Evolutionary conservation across 2,329 filamentous ascomycete genomes (phyloP).

Genomic region (Ampelomyces quisqualis): DNA sequence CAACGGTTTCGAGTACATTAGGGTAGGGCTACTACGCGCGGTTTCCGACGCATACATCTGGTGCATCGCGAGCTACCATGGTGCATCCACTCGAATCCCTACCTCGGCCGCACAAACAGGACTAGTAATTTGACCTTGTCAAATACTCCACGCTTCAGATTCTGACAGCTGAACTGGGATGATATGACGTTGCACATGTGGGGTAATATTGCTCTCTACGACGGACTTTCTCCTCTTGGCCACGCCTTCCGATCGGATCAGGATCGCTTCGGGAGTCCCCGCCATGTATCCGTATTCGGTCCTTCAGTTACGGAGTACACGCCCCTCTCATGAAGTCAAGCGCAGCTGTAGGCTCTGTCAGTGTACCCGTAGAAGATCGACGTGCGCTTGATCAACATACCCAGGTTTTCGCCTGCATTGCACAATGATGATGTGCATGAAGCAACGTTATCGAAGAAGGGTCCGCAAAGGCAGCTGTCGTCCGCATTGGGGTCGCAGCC

Average conservation of each 20-base stretch:
- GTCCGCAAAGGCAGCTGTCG: conserved; percentile 36
- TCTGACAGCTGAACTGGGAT: too few relatives aligned
- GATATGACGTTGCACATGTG: background rate
- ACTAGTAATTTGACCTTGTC: too few relatives aligned
- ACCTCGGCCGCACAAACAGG: too few relatives aligned
- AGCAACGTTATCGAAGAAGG: conserved; percentile 38
- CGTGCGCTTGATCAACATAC: conserved; percentile 20
- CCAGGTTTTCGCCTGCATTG: conserved; percentile 33
- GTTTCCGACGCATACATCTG: too few relatives aligned
- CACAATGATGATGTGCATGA: conserved; percentile 31
- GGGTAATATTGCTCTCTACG: conserved; percentile 1
- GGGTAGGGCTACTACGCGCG: too few relatives aligned
- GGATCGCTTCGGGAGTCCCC: background rate
- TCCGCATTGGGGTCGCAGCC: conserved; percentile 35
- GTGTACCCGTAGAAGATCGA: conserved; percentile 1
- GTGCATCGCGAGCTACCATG: too few relatives aligned
- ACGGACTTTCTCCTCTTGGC: background rate
- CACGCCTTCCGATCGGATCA: background rate
- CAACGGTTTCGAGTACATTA: too few relatives aligned
- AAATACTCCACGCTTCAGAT: too few relatives aligned
- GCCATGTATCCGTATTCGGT: background rate
- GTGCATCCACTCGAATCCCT: too few relatives aligned
- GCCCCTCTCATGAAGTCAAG: conserved; percentile 14
- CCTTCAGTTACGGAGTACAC: conserved; percentile 4
- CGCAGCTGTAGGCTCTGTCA: conserved; percentile 7